A percentile compares a stretch with the other conserved stretches of the same genome.
Evolutionary conservation across 306 rosid genomes (phyloP).

Genomic region (Corylus americana): DNA sequence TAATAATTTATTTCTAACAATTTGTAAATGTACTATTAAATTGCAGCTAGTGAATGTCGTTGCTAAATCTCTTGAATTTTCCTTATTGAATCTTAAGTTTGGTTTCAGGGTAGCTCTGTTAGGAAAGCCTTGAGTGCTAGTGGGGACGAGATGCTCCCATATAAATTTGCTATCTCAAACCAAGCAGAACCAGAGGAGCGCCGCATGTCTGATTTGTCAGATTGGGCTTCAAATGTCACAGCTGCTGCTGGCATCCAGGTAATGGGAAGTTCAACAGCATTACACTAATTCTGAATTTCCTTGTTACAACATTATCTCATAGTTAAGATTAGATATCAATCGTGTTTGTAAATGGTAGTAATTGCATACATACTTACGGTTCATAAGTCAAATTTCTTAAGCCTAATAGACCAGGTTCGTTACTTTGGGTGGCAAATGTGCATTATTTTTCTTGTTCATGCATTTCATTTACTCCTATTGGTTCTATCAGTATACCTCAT

Average conservation of each 20-base stretch:
- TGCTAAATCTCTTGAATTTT: conserved; percentile 15
- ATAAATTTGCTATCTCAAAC: conserved; percentile 44
- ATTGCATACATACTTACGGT: not conserved
- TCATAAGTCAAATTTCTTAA: not conserved
- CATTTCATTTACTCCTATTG: not conserved
- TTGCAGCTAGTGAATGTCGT: not conserved
- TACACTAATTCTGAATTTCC: not conserved
- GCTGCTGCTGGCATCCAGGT: conserved; percentile 70
- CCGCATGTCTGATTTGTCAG: conserved; percentile 89
- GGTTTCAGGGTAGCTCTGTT: conserved; percentile 36
- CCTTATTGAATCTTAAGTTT: conserved; percentile 17
- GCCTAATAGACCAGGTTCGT: not conserved
- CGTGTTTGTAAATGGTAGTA: too few relatives aligned
- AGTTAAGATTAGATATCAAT: too few relatives aligned
- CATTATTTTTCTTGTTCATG: not conserved
- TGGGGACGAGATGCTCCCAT: conserved; percentile 54
- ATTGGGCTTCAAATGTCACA: conserved; percentile 84
- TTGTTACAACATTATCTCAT: too few relatives aligned
- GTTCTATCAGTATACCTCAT: not conserved
- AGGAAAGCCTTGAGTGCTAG: conserved; percentile 26
- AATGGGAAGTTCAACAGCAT: conserved; percentile 4
- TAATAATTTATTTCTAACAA: conserved; percentile 16
- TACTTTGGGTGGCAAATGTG: not conserved
- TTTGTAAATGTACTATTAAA: not conserved
- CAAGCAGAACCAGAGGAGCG: conserved; percentile 88